These are phyloP conservation scores for Fusarium subtropicale DNA, from an alignment of 2,329 filamentous ascomycete genomes.

Conservation along the genomic window DNA sequence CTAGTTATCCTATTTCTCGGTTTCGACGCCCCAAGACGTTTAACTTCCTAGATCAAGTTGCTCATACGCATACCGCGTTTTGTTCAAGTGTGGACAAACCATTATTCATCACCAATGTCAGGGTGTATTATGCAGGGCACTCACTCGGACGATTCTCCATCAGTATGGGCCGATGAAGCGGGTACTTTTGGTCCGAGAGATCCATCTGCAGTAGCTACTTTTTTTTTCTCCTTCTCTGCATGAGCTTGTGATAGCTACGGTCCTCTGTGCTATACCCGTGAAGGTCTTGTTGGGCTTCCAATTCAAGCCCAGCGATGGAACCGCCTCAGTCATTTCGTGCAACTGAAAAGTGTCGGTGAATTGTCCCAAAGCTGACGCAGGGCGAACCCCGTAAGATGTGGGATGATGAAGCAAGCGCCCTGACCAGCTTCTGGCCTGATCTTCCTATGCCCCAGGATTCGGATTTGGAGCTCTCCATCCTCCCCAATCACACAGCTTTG, in stretches of 20 bases:
- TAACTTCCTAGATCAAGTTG: slow-evolving; percentile 8
- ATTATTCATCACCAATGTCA: slow-evolving; percentile 3
- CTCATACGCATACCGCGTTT: slow-evolving; percentile 9
- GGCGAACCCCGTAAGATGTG: slow-evolving; percentile 31
- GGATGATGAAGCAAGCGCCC: slow-evolving; percentile 38
- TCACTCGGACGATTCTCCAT: slow-evolving; percentile 46
- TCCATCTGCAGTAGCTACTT: slow-evolving; percentile 1
- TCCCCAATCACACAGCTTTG: slow-evolving; percentile 41
- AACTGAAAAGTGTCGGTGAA: slow-evolving; percentile 21
- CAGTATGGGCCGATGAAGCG: slow-evolving; percentile 44
- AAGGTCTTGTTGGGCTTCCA: neutral
- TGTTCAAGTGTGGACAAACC: slow-evolving; percentile 18
- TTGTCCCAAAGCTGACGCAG: slow-evolving; percentile 15
- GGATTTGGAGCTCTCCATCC: slow-evolving; percentile 16
- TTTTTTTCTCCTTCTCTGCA: neutral
- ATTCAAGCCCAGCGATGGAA: slow-evolving; percentile 1
- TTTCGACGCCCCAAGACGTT: neutral
- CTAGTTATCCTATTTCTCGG: neutral
- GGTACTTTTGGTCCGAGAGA: slow-evolving; percentile 31
- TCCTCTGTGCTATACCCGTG: neutral
- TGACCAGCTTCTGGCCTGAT: slow-evolving; percentile 48
- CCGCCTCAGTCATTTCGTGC: neutral
- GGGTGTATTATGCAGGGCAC: slow-evolving; percentile 37
- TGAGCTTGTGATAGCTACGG: neutral
- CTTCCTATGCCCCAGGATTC: slow-evolving; percentile 31